Conservation (phyloP, 164 flowering plant genomes). For the Malania oleifera region DNA sequence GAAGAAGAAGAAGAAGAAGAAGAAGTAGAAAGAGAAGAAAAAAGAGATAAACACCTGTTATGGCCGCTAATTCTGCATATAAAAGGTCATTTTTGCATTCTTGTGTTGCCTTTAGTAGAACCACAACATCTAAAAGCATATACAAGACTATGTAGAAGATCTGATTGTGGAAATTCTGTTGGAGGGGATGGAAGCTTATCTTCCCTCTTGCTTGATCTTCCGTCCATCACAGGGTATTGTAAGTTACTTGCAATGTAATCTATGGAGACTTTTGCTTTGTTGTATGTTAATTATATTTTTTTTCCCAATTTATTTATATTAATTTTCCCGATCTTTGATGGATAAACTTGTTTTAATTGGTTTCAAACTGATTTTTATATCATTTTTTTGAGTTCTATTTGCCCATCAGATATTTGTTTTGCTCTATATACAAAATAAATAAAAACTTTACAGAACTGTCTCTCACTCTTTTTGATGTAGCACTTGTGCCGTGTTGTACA, state of each 20-base stretch:
- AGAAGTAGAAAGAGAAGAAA: constrained; percentile 50
- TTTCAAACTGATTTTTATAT: no score
- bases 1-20: constrained; percentile 55
- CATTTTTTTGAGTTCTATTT: no score
- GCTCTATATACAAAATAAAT: no score
- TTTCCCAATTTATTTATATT: neutral
- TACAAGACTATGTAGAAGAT: constrained; percentile 44
- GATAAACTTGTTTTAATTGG: no score
- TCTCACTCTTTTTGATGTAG: no score
- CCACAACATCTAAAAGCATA: constrained; percentile 68
- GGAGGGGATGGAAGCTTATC: constrained; percentile 71
- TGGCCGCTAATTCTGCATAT: constrained; percentile 87
- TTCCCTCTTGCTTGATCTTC: constrained; percentile 80
- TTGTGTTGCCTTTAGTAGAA: constrained; percentile 86
- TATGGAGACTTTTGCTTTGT: neutral
- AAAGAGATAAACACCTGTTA: constrained; percentile 35
- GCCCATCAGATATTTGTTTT: no score
- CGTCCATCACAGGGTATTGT: constrained; percentile 99
- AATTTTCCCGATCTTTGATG: neutral
- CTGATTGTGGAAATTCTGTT: constrained; percentile 83
- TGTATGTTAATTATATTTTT: neutral
- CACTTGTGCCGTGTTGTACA: no score
- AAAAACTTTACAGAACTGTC: no score
- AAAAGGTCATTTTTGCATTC: constrained; percentile 59
- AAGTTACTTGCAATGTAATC: constrained; percentile 38